Base-by-base conservation (phyloP, 2,329 filamentous ascomycete species). In the Sporothrix curviconia region DNA sequence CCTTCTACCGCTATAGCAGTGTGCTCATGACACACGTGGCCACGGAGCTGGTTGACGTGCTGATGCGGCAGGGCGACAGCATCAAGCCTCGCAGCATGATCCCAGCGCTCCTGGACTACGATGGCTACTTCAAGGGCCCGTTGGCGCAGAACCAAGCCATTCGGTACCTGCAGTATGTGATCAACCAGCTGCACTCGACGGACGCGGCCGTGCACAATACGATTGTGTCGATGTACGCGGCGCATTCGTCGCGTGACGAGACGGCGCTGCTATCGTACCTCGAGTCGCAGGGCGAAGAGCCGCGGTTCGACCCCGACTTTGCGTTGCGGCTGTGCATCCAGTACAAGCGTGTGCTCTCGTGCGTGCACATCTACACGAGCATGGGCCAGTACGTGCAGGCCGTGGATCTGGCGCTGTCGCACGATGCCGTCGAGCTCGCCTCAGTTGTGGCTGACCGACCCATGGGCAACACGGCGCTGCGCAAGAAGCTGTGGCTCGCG, bases 341-440 rank as follows among this genome's bases (percentile, higher is more conserved):
- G 66, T 86, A 99, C 72, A 86, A 92, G 64, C 87, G 94, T 44
- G 92, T 96, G 1, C 85, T 96, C 62, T 95, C 90, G 14, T 96
- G 92, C 67, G 92, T 97, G 5, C 92, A 97, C 71, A 96, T 99
- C 61, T 99, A 97, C 76, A 95, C 89, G 57, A 89, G 86, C 60
- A 99, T 99, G 92, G 87, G 87, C 0, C 91, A 97, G 70, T 96
- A 95, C 68, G 82, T 90, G 17, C 90, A 95, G 70, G 92, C 92
- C 1, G 94, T 99, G 4, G 90, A 96, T 67, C 81, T 99, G 4
- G 94, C 94, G 1, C 79, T 99, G 34, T 89, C 92, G 47, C 90
- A 97, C 69, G 82, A 91, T 65, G 87, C 96, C 67, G 84, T 96
- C 51, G 91, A 96, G 61, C 84, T 97, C 7, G 94, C 94, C 1